phyloP scores from a whole-genome alignment of 108 stramenopile species.

The Aureococcus anophagefferens region DNA sequence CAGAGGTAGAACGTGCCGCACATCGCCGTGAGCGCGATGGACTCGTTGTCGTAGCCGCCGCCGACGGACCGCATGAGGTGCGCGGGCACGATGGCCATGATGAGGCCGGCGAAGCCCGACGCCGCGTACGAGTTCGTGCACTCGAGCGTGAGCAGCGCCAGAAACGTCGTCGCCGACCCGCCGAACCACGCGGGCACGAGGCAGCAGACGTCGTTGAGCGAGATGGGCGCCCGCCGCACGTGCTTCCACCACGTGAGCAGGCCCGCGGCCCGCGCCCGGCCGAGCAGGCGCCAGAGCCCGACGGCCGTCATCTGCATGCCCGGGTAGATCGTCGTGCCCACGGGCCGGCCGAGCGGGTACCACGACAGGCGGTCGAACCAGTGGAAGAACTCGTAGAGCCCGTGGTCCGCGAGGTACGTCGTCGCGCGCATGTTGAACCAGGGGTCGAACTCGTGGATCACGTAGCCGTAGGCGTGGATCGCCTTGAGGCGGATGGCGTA shows the following conservation, averaged over 20 bases:
- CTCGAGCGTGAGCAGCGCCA: slow-evolving; percentile 36
- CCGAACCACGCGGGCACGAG: slow-evolving; percentile 70
- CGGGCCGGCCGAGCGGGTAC: slow-evolving; percentile 95
- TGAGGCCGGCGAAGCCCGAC: slow-evolving; percentile 67
- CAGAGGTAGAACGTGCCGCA: slow-evolving; percentile 85
- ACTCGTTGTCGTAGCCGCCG: slow-evolving; percentile 97
- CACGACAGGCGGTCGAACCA: slow-evolving; percentile 87
- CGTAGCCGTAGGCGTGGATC: slow-evolving; percentile 78
- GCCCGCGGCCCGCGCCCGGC: not conserved
- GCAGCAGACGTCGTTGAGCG: slow-evolving; percentile 76
- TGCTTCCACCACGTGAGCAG: too few species aligned
- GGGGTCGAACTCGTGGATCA: slow-evolving; percentile 91
- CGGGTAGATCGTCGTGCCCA: slow-evolving; percentile 96
- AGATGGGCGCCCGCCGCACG: slow-evolving; percentile 18
- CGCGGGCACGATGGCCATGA: slow-evolving; percentile 85
- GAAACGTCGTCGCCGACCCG: not conserved
- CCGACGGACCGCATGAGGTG: slow-evolving; percentile 91
- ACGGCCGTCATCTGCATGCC: slow-evolving; percentile 93
- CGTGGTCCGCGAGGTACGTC: slow-evolving; percentile 56
- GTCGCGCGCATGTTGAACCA: slow-evolving; percentile 90
- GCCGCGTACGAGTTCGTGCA: slow-evolving; percentile 16
- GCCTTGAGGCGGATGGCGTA: slow-evolving; percentile 75
- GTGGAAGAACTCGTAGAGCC: slow-evolving; percentile 51
- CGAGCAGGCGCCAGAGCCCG: slow-evolving; percentile 49
- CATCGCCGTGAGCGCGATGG: slow-evolving; percentile 87